These are phyloP conservation scores for Penicillium rolfsii DNA, from an alignment of 2,329 filamentous ascomycete species.

Conservation along the genomic window DNA sequence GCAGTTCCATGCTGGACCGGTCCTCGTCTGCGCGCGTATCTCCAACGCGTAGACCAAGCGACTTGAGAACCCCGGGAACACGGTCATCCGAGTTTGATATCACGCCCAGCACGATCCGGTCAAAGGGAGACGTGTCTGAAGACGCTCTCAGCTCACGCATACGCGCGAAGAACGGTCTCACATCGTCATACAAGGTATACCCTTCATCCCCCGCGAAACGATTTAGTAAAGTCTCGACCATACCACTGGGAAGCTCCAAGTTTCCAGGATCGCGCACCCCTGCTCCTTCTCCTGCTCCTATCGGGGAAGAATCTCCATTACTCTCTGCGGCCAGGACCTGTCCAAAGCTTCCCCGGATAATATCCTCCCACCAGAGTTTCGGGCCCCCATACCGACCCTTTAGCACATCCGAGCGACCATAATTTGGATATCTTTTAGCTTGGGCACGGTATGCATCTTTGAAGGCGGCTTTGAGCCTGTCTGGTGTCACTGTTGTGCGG, in stretches of 20 bases:
- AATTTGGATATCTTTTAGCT: conserved; percentile 44
- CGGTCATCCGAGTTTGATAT: conserved; percentile 54
- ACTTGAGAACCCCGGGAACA: conserved; percentile 44
- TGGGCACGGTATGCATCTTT: conserved; percentile 41
- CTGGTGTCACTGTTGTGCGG: conserved; percentile 30
- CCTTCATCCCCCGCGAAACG: conserved; percentile 46
- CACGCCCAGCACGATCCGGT: conserved; percentile 46
- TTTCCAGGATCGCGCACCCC: not conserved
- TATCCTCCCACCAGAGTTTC: conserved; percentile 49
- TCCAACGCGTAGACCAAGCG: conserved; percentile 45
- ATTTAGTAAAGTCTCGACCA: conserved; percentile 42
- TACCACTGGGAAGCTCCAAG: conserved; percentile 34
- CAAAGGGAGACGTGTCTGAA: conserved; percentile 27
- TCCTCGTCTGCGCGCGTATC: conserved; percentile 38
- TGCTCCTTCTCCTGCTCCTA: too few relatives aligned
- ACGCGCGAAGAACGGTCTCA: conserved; percentile 40
- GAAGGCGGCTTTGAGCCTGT: conserved; percentile 41
- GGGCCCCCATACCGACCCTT: conserved; percentile 44
- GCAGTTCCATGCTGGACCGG: conserved; percentile 32
- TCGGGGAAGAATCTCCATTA: not conserved
- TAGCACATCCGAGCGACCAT: conserved; percentile 46
- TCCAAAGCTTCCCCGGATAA: conserved; percentile 45
- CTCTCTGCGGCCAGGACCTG: conserved; percentile 21
- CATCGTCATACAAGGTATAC: conserved; percentile 48
- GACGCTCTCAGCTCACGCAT: conserved; percentile 29